phyloP scores from a whole-genome alignment of 352 stramenopile genomes.

The Phytophthora sojae region DNA sequence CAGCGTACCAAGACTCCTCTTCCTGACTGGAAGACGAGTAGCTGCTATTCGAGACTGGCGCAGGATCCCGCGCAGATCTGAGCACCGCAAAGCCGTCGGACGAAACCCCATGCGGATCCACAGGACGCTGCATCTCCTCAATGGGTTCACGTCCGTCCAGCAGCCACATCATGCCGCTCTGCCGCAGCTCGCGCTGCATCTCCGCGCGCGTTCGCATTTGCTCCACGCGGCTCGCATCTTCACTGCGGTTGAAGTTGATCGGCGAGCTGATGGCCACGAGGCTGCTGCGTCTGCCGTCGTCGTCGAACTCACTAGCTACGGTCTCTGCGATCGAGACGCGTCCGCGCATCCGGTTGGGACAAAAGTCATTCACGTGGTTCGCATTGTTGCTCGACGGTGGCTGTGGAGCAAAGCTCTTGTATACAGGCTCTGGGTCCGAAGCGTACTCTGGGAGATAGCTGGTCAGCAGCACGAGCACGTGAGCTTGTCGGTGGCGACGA shows the following conservation, averaged over 20 bases:
- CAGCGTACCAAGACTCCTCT: slow-evolving; percentile 37
- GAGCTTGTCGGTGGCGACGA: slow-evolving; percentile 60
- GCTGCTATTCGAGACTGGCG: slow-evolving; percentile 22
- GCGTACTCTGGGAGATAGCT: slow-evolving; percentile 67
- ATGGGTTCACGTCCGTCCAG: slow-evolving; percentile 48
- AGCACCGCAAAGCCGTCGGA: slow-evolving; percentile 47
- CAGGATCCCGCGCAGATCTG: slow-evolving; percentile 29
- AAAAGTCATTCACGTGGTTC: slow-evolving; percentile 8
- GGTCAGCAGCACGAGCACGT: slow-evolving; percentile 76
- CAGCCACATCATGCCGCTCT: slow-evolving; percentile 47
- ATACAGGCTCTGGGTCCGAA: slow-evolving; percentile 34
- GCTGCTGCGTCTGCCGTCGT: slow-evolving; percentile 40
- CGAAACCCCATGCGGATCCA: slow-evolving; percentile 29
- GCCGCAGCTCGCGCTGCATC: slow-evolving; percentile 42
- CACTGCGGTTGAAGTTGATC: slow-evolving; percentile 30
- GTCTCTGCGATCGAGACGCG: slow-evolving; percentile 50
- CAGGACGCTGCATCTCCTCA: slow-evolving; percentile 42
- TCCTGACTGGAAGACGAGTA: slow-evolving; percentile 20
- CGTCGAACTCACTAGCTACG: slow-evolving; percentile 43
- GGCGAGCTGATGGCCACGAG: slow-evolving; percentile 29
- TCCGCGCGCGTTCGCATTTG: slow-evolving; percentile 40
- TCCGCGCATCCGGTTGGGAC: slow-evolving; percentile 13
- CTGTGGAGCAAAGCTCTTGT: slow-evolving; percentile 16
- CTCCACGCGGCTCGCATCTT: slow-evolving; percentile 24
- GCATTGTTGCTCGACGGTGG: slow-evolving; percentile 5